phyloP scores from a whole-genome alignment of 2,329 filamentous ascomycete species.

The Xylaria multiplex region DNA sequence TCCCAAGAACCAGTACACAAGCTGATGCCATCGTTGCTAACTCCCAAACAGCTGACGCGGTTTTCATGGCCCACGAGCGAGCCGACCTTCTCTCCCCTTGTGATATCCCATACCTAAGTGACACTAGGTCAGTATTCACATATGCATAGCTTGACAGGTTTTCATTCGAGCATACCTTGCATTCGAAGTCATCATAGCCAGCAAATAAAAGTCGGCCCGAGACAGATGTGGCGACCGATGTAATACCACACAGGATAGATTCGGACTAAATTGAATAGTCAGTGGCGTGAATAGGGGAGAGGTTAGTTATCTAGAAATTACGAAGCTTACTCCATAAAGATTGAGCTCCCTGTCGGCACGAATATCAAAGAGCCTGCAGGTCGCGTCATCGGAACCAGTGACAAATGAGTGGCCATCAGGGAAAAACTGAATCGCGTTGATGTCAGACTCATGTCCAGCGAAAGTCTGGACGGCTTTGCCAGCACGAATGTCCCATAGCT shows the following conservation, averaged over 20 bases:
- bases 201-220: slow-evolving; percentile 95
- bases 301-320: background rate
- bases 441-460: slow-evolving; percentile 97
- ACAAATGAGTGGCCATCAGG: slow-evolving; percentile 98
- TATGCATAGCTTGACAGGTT: background rate
- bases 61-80: slow-evolving; percentile 98
- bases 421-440: slow-evolving; percentile 99
- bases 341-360: slow-evolving; percentile 86
- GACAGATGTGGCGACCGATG: slow-evolving; percentile 96
- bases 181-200: slow-evolving; percentile 98
- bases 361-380: slow-evolving; percentile 97
- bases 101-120: slow-evolving; percentile 92
- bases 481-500: slow-evolving; percentile 98
- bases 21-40: slow-evolving; percentile 99
- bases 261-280: slow-evolving; percentile 73
- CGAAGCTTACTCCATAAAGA: slow-evolving; percentile 70
- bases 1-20: slow-evolving; percentile 99
- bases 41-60: slow-evolving; percentile 96
- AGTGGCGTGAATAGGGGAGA: slow-evolving; percentile 28
- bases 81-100: slow-evolving; percentile 95
- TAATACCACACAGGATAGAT: slow-evolving; percentile 97
- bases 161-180: slow-evolving; percentile 77
- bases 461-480: slow-evolving; percentile 99
- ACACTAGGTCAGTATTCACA: slow-evolving; percentile 30
- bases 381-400: slow-evolving; percentile 96